A percentile compares a stretch with the other conserved stretches of the same genome.
Evolutionary conservation across 768 basidiomycete species (phyloP).

Genomic region (Suillus ampliporus): DNA sequence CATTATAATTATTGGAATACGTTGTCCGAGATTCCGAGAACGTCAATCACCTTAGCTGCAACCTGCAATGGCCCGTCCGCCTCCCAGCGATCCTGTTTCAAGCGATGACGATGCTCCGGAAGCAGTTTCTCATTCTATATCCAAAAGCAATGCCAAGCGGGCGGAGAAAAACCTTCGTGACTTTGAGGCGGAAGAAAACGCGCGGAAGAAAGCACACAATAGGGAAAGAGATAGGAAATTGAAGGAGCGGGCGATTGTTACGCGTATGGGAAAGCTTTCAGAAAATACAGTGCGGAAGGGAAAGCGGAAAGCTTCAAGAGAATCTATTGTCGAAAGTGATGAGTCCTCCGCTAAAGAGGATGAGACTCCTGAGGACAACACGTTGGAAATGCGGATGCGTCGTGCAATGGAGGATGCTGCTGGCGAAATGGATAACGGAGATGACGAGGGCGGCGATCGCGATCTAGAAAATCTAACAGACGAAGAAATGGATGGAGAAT

Average conservation of each 20-base stretch:
- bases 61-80: background rate
- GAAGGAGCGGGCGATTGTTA: constrained; percentile 51
- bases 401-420: constrained; percentile 35
- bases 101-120: constrained; percentile 57
- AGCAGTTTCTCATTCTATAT: constrained; percentile 49
- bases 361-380: constrained; percentile 14
- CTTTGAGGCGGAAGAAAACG: constrained; percentile 44
- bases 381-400: constrained; percentile 30
- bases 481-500: constrained; percentile 17
- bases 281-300: constrained; percentile 15
- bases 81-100: constrained; percentile 11
- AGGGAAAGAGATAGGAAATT: constrained; percentile 52
- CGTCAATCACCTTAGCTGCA: too few relatives aligned
- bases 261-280: constrained; percentile 22
- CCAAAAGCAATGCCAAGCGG: constrained; percentile 48
- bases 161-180: constrained; percentile 43
- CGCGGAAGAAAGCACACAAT: constrained; percentile 50
- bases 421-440: constrained; percentile 26
- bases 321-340: constrained; percentile 32
- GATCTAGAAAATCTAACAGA: constrained; percentile 19
- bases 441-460: constrained; percentile 25
- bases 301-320: constrained; percentile 28
- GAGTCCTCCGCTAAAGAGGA: constrained; percentile 26
- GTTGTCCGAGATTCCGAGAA: too few relatives aligned
- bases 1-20: too few relatives aligned